phyloP scores from a whole-genome alignment of 345 rosid species.

The Capsella bursapastoris region DNA sequence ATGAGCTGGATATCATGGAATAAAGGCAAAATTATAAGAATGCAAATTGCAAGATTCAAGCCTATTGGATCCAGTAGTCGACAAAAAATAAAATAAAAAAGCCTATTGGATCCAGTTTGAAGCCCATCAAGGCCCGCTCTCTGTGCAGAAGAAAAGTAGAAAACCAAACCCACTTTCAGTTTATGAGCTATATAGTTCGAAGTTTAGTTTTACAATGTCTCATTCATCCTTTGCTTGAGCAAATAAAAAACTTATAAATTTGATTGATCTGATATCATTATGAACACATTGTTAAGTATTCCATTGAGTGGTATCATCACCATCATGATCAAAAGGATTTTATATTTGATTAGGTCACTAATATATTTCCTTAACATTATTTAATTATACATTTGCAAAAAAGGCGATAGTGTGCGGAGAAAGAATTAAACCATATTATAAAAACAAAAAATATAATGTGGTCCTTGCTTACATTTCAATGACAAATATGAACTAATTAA shows the following conservation, averaged over 20 bases:
- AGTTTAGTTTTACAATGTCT: slow-evolving; percentile 3
- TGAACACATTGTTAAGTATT: slow-evolving; percentile 18
- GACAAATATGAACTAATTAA: slow-evolving; percentile 17
- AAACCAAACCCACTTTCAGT: not conserved
- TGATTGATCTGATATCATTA: slow-evolving; percentile 14
- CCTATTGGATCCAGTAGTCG: slow-evolving; percentile 8
- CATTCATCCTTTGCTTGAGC: not conserved
- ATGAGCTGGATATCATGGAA: not conserved
- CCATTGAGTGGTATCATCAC: slow-evolving; percentile 38
- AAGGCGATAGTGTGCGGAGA: slow-evolving; percentile 1
- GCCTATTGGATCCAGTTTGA: slow-evolving; percentile 15
- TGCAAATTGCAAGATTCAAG: not conserved
- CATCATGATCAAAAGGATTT: slow-evolving; percentile 28
- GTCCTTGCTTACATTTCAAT: slow-evolving; percentile 15
- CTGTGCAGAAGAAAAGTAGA: not conserved
- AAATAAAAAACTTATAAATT: not conserved
- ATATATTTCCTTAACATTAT: slow-evolving; percentile 8
- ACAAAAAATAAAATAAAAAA: not conserved
- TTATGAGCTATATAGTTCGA: slow-evolving; percentile 18
- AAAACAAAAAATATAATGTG: slow-evolving; percentile 1
- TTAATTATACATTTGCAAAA: slow-evolving; percentile 4
- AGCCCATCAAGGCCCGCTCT: slow-evolving; percentile 21
- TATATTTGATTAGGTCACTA: slow-evolving; percentile 28
- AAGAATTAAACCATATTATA: not conserved
- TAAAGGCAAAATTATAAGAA: not conserved